Conservation (phyloP, 2,329 filamentous ascomycete species). For the Aspergillus tanneri region DNA sequence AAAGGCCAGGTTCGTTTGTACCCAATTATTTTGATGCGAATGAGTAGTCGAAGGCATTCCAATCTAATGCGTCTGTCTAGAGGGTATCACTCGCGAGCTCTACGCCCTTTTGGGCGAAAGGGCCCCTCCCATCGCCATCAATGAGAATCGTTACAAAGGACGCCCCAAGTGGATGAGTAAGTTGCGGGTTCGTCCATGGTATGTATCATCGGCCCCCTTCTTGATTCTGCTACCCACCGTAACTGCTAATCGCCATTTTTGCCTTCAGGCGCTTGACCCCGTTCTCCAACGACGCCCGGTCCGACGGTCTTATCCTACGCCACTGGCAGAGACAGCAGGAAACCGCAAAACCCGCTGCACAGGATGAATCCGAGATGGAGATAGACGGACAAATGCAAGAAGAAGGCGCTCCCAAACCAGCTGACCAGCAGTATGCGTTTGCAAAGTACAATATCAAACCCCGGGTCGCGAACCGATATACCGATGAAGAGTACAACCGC, state of each 20-base stretch:
- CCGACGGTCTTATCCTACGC: slow-evolving; percentile 67
- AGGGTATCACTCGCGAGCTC: slow-evolving; percentile 53
- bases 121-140: slow-evolving; percentile 53
- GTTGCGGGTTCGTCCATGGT: slow-evolving; percentile 46
- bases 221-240: slow-evolving; percentile 50
- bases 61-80: slow-evolving; percentile 22
- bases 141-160: slow-evolving; percentile 54
- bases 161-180: slow-evolving; percentile 50
- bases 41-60: neutral
- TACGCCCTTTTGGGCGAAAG: slow-evolving; percentile 52
- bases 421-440: slow-evolving; percentile 59
- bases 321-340: slow-evolving; percentile 76
- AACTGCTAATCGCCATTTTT: slow-evolving; percentile 26
- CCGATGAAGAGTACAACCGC: slow-evolving; percentile 78
- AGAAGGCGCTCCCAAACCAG: slow-evolving; percentile 31
- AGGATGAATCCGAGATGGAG: slow-evolving; percentile 41
- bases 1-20: slow-evolving; percentile 52
- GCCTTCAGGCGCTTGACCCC: slow-evolving; percentile 66
- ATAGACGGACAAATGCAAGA: slow-evolving; percentile 41
- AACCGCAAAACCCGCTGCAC: slow-evolving; percentile 36
- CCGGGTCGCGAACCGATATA: slow-evolving; percentile 71
- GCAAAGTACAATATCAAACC: slow-evolving; percentile 85
- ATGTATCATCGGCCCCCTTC: slow-evolving; percentile 24
- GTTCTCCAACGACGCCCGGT: slow-evolving; percentile 76
- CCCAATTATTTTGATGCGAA: neutral